phyloP scores from a whole-genome alignment of 1,284 basidiomycete genomes.

The Pseudozyma flocculosa region DNA sequence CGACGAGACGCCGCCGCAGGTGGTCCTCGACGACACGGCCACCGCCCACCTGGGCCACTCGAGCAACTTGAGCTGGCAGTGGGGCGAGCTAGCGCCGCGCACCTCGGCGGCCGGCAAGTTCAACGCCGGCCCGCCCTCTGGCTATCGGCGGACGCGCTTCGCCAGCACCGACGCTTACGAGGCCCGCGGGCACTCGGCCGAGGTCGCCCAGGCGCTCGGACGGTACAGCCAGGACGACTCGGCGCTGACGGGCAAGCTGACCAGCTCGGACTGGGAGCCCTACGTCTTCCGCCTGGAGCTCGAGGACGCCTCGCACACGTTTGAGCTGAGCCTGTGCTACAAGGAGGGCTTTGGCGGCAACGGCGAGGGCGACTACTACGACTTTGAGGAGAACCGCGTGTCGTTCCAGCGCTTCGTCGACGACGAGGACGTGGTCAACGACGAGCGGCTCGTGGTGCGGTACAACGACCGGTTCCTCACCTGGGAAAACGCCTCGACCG shows the following conservation, averaged over 20 bases:
- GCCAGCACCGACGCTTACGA: slow-evolving; percentile 25
- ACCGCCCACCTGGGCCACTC: slow-evolving; percentile 19
- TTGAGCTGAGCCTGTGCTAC: slow-evolving; percentile 60
- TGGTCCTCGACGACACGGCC: slow-evolving; percentile 13
- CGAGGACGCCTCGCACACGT: slow-evolving; percentile 59
- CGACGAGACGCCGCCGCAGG: slow-evolving; percentile 14
- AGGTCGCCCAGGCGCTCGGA: slow-evolving; percentile 5
- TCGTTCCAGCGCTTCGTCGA: slow-evolving; percentile 62
- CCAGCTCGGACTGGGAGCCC: slow-evolving; percentile 60
- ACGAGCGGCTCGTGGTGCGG: slow-evolving; percentile 61
- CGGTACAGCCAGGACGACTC: not conserved
- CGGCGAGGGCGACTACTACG: slow-evolving; percentile 51
- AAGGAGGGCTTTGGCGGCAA: slow-evolving; percentile 24
- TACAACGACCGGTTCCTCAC: slow-evolving; percentile 62
- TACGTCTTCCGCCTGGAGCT: slow-evolving; percentile 62
- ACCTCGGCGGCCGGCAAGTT: too few species aligned
- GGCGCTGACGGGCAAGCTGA: slow-evolving; percentile 47
- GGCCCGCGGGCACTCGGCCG: slow-evolving; percentile 11
- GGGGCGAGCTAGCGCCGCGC: slow-evolving; percentile 10
- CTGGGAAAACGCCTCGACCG: slow-evolving; percentile 62
- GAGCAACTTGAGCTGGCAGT: slow-evolving; percentile 24
- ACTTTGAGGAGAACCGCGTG: slow-evolving; percentile 61
- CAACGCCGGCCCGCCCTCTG: too few species aligned
- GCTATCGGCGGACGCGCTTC: slow-evolving; percentile 14
- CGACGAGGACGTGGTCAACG: slow-evolving; percentile 61